Conservation (phyloP, 768 basidiomycete species). For the Cystobasidiopsis lactophilus region DNA sequence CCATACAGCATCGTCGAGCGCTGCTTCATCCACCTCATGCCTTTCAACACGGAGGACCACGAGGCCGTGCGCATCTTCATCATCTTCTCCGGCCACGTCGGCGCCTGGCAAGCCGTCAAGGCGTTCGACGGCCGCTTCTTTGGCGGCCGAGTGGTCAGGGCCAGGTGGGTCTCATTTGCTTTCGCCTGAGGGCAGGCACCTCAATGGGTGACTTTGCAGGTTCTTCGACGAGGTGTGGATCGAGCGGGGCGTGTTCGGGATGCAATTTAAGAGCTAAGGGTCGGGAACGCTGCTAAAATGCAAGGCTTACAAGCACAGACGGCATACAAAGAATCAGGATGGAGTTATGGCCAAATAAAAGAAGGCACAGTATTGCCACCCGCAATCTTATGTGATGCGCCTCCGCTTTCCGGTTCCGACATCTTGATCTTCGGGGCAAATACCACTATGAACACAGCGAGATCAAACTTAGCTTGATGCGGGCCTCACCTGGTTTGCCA, state of each 20-base stretch:
- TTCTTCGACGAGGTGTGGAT: neutral
- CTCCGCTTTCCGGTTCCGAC: no score
- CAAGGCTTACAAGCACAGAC: no score
- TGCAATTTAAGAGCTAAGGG: neutral
- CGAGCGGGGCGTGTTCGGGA: neutral
- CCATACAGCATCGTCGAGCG: slow-evolving; percentile 59
- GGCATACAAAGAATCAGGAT: no score
- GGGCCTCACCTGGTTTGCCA: no score
- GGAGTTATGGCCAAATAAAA: no score
- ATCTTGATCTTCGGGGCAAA: no score
- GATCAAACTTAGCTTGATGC: no score
- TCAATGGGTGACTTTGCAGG: neutral
- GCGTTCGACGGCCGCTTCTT: slow-evolving; percentile 85
- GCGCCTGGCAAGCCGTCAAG: slow-evolving; percentile 86
- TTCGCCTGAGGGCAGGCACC: neutral
- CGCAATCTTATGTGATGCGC: no score
- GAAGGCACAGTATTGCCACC: no score
- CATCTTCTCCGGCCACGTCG: slow-evolving; percentile 68
- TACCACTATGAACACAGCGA: no score
- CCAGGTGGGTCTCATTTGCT: slow-evolving; percentile 30
- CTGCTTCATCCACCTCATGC: slow-evolving; percentile 49
- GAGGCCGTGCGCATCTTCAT: slow-evolving; percentile 84
- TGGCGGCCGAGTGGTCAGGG: slow-evolving; percentile 60
- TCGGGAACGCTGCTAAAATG: no score
- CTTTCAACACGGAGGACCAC: slow-evolving; percentile 41